Base-by-base conservation (phyloP, 371 early-diverging fungal genomes). In the Mortierella polycephala region DNA sequence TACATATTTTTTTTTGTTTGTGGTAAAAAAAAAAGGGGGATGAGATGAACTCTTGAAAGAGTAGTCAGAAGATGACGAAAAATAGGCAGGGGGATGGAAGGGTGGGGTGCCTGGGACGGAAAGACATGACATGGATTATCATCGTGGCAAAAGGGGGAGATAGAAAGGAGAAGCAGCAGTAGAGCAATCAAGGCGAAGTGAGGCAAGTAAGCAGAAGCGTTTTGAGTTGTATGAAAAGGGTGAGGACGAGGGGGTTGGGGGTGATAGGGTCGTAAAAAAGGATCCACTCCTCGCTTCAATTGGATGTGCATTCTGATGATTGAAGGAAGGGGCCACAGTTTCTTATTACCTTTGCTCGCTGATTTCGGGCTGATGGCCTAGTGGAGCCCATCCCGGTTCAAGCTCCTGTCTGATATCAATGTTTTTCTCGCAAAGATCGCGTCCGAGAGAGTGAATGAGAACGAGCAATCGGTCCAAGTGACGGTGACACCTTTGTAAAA, bases 331-430 rank as follows among this genome's bases (percentile, higher is more conserved):
- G 9, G 23, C 23, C 18, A 20, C 11, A 14, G 46, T 23, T 11
- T 16, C 7, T 20, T 41, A 18, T 58, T 71, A 76, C 77, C 77
- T 76, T 76, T 50, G 77, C 77, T 55, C 77, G 55, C 16, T 76
- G 77, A 45, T 76, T 76, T 37, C 77, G 63, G 63, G 77, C 72
- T 21, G 77, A 59, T 62, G 77, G 77, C 64, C 72, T 55, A 61
- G 57, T 71, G 68, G 77, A 76, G 68, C 71, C 69, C 77, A 76
- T 76, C 59, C 55, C 63, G 46, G 61, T 69, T 65, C 65, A 69
- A 60, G 39, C 52, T 65, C 18, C 30, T 30, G 30, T 30, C 30
- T 30, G 30, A 30, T 30, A 30, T 30, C 30, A 30, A 30, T 30
- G 30, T 30, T 30, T 30, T 30, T 4, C 30, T 64, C 8, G 52